Evolutionary conservation across 768 basidiomycete species (phyloP), one percentile per base, ranked within the genome.

Genomic region (Termitomyces bulborhizus): DNA sequence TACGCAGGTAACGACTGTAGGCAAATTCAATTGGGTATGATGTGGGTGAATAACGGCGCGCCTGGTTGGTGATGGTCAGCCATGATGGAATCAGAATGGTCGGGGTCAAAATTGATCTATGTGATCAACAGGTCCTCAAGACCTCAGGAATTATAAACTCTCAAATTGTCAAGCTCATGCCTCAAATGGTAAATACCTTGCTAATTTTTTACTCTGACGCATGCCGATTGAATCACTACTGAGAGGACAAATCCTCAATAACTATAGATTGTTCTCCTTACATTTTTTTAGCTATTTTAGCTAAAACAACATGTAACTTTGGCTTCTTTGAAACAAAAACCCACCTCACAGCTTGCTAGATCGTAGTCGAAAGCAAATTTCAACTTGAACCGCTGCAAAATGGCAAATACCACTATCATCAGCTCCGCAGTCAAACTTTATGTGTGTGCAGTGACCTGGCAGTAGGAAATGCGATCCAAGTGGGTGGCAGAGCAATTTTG

Each of bases 351-450:
- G 5, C 59, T 51, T 11, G 46, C 29, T 34, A 53, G 53, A 42
- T 68, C 59, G 53, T 65, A 70, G 3, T 56, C 64, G 3, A 55
- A 49, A 49, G 60, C 62, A 53, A 73, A 69, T 4, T 60, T 44
- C 50, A 72, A 62, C 13, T 68, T 65, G 56, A 72, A 73, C 29
- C 61, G 65, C 44, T 62, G 62, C 34, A 72, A 56, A 29, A 73
- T 57, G 32, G 63, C 53, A 43, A 63, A 66, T 9, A 64, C 57
- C 18, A 71, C 60, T 55, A 64, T 60, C 15, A 1, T 21, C 65
- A 76, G 62, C 51, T 74, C 73, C 48, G n/a, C n/a, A n/a, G n/a
- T n/a, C n/a, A n/a, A n/a, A n/a, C n/a, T n/a, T n/a, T n/a, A n/a
- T n/a, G n/a, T n/a, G n/a, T n/a, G n/a, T n/a, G n/a, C n/a, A n/a